A percentile compares a stretch with the other conserved stretches of the same genome.
Evolutionary conservation across 2,329 filamentous ascomycete genomes (phyloP).

Genomic region (Claviceps humidiphila): DNA sequence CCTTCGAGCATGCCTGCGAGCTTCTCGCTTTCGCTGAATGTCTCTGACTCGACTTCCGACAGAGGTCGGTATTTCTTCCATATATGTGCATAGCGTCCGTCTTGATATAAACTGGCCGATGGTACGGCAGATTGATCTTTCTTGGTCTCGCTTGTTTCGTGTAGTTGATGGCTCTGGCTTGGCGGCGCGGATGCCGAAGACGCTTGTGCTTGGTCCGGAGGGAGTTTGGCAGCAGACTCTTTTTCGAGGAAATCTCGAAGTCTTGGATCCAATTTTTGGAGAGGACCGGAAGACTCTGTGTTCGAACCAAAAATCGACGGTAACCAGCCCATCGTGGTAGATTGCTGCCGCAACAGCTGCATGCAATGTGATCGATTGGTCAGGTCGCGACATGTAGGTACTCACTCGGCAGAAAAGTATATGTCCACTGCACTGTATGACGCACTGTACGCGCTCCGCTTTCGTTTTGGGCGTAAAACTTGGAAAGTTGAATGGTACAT

Average conservation of each 20-base stretch:
- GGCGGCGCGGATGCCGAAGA: constrained; percentile 5
- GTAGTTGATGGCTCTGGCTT: constrained; percentile 5
- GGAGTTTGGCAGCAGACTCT: constrained; percentile 65
- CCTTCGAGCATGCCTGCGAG: constrained; percentile 67
- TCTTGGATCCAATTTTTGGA: constrained; percentile 66
- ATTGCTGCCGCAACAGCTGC: background rate
- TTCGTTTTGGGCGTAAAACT: background rate
- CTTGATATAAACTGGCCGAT: constrained; percentile 38
- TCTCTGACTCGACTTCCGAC: constrained; percentile 51
- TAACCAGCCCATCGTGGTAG: constrained; percentile 41
- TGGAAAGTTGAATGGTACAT: no score
- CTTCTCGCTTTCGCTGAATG: constrained; percentile 66
- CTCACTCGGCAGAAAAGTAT: background rate
- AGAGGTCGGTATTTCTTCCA: constrained; percentile 86
- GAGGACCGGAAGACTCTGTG: constrained; percentile 38
- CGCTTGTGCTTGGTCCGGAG: constrained; percentile 15
- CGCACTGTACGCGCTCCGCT: background rate
- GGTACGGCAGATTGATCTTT: constrained; percentile 25
- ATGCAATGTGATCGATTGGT: background rate
- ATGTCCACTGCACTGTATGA: background rate
- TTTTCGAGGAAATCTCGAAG: constrained; percentile 74
- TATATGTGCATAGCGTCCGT: constrained; percentile 63
- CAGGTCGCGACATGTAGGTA: no score
- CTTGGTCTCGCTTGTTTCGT: constrained; percentile 9
- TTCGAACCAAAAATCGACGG: constrained; percentile 38